Evolutionary conservation across 1,284 basidiomycete species (phyloP), one percentile per base, ranked within the genome.

Genomic region (Thecaphora thlaspeos): DNA sequence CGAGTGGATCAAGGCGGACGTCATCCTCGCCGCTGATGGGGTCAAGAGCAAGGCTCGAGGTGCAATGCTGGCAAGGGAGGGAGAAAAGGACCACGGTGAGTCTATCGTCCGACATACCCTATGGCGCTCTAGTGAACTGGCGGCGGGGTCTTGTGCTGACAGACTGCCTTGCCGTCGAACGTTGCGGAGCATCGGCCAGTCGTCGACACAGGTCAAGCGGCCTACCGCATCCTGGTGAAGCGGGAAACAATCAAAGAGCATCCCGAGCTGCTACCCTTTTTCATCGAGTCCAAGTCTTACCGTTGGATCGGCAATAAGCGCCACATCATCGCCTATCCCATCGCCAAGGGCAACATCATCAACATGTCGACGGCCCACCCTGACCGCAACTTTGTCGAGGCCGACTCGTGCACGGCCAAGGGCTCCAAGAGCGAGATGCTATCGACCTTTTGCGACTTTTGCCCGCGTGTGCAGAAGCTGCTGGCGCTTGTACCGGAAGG

Each of bases 321-420:
- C 30, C 78, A 79, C 51, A 79, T 80, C 48, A 78, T 80, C 38
- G 70, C 77, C 2, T 80, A 80, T 59, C 79, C 79, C 3, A 79
- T 80, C 41, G 65, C 65, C 19, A 58, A 55, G 17, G 67, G 73
- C 47, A 61, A 67, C 24, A 57, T 78, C 19, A 79, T 77, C 69
- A 80, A 80, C 65, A 76, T 80, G 61, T 70, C 67, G 17, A 79
- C 78, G 21, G 73, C 78, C 0, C 79, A 80, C 53, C 78, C 78
- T 8, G 78, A 79, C 57, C 71, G 69, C 18, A 53, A 73, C 48
- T 77, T 80, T 37, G 75, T 77, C 12, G 60, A 63, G 14, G 57
- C 60, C 7, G 61, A 65, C 14, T 65, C 73, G 12, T 80, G 79
- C 78, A 80, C 79, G 4, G 71, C 77, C 8, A 55, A 56, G 11